Conservation (phyloP, 768 basidiomycete species). For the Trametes meyenii region DNA sequence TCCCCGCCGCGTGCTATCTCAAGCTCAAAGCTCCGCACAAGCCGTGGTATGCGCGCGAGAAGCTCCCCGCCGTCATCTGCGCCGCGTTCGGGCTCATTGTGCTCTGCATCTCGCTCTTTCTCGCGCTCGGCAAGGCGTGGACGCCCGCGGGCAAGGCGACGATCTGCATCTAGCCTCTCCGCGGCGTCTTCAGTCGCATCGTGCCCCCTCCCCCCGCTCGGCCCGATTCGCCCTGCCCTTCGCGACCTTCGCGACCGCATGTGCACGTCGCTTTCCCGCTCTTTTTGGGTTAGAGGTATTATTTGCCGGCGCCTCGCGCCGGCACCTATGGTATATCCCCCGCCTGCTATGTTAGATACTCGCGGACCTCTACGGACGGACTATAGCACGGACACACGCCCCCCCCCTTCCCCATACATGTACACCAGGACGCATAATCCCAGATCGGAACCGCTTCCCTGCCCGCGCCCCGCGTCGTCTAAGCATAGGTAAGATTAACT, state of each 20-base stretch:
- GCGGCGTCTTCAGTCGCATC: background rate
- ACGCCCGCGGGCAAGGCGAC: slow-evolving; percentile 68
- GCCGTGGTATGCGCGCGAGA: slow-evolving; percentile 71
- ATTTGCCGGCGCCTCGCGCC: too few species aligned
- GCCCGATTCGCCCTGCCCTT: background rate
- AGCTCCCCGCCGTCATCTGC: slow-evolving; percentile 76
- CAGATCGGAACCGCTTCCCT: background rate
- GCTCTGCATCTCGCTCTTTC: slow-evolving; percentile 73
- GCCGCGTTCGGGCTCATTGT: slow-evolving; percentile 75
- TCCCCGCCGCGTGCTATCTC: slow-evolving; percentile 85
- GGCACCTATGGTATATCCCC: background rate
- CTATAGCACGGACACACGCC: background rate
- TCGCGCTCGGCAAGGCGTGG: slow-evolving; percentile 82
- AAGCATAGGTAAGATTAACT: background rate
- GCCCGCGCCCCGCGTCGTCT: background rate
- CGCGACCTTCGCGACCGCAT: too few species aligned
- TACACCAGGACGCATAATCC: slow-evolving; percentile 11
- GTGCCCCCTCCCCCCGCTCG: background rate
- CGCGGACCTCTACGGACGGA: slow-evolving; percentile 2
- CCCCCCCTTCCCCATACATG: slow-evolving; percentile 1
- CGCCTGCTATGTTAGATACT: background rate
- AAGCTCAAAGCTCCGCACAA: slow-evolving; percentile 60
- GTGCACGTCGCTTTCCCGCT: too few species aligned
- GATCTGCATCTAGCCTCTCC: slow-evolving; percentile 63
- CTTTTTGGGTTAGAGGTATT: too few species aligned